phyloP scores from a whole-genome alignment of 2,329 filamentous ascomycete genomes.

The Westerdykella ornata region DNA sequence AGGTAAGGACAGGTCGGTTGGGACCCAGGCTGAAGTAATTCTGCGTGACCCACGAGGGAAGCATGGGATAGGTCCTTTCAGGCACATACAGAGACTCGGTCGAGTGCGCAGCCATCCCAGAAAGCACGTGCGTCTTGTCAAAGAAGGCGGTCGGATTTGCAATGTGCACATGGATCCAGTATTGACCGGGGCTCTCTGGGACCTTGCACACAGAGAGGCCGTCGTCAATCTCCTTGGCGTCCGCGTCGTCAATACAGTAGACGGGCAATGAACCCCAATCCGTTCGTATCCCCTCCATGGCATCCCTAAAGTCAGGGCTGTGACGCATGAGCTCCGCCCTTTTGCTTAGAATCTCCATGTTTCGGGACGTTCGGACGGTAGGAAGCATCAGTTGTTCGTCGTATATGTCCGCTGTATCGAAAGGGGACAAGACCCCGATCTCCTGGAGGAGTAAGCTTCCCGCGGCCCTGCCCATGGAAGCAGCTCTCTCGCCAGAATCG shows the following conservation, averaged over 20 bases:
- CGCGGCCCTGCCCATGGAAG: conserved; percentile 25
- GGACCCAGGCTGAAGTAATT: conserved; percentile 48
- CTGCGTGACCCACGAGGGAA: conserved; percentile 47
- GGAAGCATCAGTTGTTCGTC: conserved; percentile 50
- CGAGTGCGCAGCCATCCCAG: conserved; percentile 55
- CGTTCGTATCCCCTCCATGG: conserved; percentile 52
- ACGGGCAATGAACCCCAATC: conserved; percentile 55
- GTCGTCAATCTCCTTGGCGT: conserved; percentile 69
- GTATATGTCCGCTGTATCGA: conserved; percentile 62
- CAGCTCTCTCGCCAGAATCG: background rate
- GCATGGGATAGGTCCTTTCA: conserved; percentile 51
- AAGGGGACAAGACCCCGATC: conserved; percentile 62
- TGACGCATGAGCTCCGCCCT: conserved; percentile 22
- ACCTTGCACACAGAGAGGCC: conserved; percentile 64
- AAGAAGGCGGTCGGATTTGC: conserved; percentile 73
- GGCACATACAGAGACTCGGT: conserved; percentile 52
- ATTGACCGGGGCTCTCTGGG: conserved; percentile 44
- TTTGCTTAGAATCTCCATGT: conserved; percentile 38
- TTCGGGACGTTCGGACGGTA: conserved; percentile 39
- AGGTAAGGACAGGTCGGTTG: conserved; percentile 53
- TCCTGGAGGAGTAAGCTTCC: conserved; percentile 67
- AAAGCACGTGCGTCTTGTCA: conserved; percentile 51
- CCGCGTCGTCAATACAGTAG: conserved; percentile 65
- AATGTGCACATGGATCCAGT: conserved; percentile 72
- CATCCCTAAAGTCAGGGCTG: conserved; percentile 42